Evolutionary conservation across 176 grass and related monocot species (phyloP).

Genomic region (Pharus latifolius): DNA sequence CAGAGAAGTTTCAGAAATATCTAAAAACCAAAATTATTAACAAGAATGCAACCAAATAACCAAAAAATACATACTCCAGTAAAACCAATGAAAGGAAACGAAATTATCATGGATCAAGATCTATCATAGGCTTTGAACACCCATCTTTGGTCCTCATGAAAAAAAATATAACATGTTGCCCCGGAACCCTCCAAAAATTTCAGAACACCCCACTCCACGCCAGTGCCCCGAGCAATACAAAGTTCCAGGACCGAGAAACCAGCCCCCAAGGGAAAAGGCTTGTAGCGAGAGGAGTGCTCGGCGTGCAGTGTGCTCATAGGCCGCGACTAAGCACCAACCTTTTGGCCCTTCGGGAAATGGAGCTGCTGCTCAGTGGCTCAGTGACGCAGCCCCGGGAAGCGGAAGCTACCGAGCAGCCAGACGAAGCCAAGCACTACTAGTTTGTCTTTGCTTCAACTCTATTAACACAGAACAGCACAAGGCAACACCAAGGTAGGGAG

Average conservation of each 20-base stretch:
- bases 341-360: slow-evolving; percentile 27
- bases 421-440: slow-evolving; percentile 11
- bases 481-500: background rate
- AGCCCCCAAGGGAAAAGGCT: background rate
- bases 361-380: slow-evolving; percentile 20
- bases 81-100: too few species aligned
- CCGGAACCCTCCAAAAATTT: background rate
- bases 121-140: slow-evolving; percentile 24
- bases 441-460: background rate
- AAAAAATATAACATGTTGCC: background rate
- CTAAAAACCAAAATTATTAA: too few species aligned
- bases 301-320: background rate
- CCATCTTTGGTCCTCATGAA: background rate
- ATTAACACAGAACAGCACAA: slow-evolving; percentile 24
- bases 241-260: slow-evolving; percentile 8
- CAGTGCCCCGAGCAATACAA: background rate
- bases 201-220: background rate
- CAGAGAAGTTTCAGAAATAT: too few species aligned
- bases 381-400: slow-evolving; percentile 27
- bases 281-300: background rate
- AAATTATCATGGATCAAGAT: too few species aligned
- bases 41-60: too few species aligned
- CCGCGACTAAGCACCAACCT: slow-evolving; percentile 8
- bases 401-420: slow-evolving; percentile 10
- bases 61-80: too few species aligned